Evolutionary conservation across 2,329 filamentous ascomycete genomes (phyloP), one percentile per base, ranked within the genome.

Genomic region (Didymella exigua): DNA sequence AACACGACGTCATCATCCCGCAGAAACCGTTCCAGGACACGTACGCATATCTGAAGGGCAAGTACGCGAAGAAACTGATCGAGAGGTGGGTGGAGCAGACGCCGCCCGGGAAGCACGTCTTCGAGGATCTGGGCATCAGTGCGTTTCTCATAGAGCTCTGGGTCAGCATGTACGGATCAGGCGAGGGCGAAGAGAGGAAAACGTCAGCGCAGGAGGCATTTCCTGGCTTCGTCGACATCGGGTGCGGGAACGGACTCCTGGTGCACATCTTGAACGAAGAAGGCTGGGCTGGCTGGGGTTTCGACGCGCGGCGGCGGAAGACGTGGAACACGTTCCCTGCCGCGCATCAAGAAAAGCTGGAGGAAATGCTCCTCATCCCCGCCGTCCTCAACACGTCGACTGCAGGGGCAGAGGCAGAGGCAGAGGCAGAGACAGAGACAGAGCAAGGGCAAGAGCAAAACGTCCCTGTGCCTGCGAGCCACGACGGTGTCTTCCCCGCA

Each of bases 61-160:
- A 84, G 64, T 92, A 98, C 71, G 91, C 91, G 0, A 83, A 84
- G 18, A 68, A 76, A 1, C 78, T 99, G 11, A 88, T 92, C 13
- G 75, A 84, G n/a, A 78, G 76, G 1, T 99, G 93, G 95, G 87
- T 86, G 13, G 95, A 98, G 77, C 83, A 84, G 46, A 98, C 93
- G 0, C 92, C 96, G 70, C 90, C 93, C 0, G 80, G 81, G 14
- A 99, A 98, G 73, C 93, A 98, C 70, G 91, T 98, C 2, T 98
- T 97, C 74, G 95, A 99, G 72, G 93, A 98, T 70, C 78, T 99
- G 18, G 84, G 86, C 4, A 97, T 99, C 59, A 90, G 93, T 0
- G 90, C 93, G 0, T 99, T 97, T 67, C 79, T 98, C 46, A 90
- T 98, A 23, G 93, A 97, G 77, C 78, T 98, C 2, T 99, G 95